These are phyloP conservation scores for Xylaria acuta DNA, from an alignment of 495 filamentous ascomycete genomes.

Conservation along the genomic window DNA sequence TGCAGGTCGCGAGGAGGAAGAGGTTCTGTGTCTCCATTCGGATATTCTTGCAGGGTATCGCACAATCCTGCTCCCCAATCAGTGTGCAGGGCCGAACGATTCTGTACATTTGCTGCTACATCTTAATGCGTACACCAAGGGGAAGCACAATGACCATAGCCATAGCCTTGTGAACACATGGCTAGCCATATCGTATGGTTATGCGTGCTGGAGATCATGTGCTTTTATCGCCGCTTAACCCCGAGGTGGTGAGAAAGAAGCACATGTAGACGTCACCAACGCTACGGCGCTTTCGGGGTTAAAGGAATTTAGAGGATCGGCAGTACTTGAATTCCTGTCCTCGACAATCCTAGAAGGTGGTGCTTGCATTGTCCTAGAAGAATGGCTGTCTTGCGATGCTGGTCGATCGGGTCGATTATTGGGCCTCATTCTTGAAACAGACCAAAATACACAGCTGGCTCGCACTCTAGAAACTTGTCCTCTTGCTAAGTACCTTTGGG, in stretches of 20 bases:
- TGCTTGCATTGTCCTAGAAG: not conserved
- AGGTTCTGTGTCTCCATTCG: not conserved
- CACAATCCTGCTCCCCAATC: not conserved
- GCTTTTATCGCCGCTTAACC: slow-evolving; percentile 6
- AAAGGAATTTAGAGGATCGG: not conserved
- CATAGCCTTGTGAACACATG: not conserved
- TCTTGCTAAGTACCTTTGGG: not conserved
- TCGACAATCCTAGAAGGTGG: not conserved
- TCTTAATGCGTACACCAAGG: not conserved
- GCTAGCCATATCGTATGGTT: not conserved
- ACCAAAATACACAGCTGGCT: not conserved
- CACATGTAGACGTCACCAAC: not conserved
- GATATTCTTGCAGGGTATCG: not conserved
- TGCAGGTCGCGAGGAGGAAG: not conserved
- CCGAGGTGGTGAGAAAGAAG: not conserved
- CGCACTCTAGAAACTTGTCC: not conserved
- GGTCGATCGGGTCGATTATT: not conserved
- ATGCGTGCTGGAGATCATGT: not conserved
- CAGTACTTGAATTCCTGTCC: not conserved
- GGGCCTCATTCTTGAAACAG: not conserved
- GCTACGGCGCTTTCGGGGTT: not conserved
- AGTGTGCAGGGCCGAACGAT: not conserved
- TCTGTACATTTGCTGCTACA: not conserved
- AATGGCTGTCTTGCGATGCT: not conserved
- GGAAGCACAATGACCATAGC: not conserved